Evolutionary conservation across 2,329 filamentous ascomycete species (phyloP), one percentile per base, ranked within the genome.

Genomic region (Penicillium sp.): DNA sequence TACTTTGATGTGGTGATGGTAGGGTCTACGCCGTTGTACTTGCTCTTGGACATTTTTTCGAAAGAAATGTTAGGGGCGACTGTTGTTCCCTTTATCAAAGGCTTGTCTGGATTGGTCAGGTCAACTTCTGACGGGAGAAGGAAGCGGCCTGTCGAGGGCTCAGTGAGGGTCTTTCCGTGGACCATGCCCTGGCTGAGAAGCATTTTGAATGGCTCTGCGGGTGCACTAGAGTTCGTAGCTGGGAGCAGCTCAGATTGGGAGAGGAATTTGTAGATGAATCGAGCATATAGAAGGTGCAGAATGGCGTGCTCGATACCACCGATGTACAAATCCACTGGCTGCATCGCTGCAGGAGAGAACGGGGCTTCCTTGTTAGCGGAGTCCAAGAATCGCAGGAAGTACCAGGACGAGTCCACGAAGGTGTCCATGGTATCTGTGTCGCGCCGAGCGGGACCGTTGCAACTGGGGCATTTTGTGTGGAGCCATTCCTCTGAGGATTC

Each of bases 341-440:
- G 81, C 16, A 78, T 76, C 7, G 62, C 50, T 4, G 68, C 75
- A n/a, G 84, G 74, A 0, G 84, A 85, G 60, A 95, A 86, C 0
- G 85, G 85, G 14, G 77, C 70, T 2, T 80, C 67, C 14, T 78
- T 62, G 62, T 94, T 92, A 17, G 85, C 78, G 1, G 88, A 78
- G 65, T 95, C 90, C 28, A 87, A 75, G 65, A 91, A 96, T 12
- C 90, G 84, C 75, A 92, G 85, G 67, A 87, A 96, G 73, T 96
- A 96, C 91, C 91, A 96, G 51, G 91, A 95, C 1, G 91, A 96
- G 74, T 96, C 91, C 58, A 96, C 91, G 74, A 96, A 96, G 0
- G 91, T 96, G 72, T 96, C 91, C 91, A 96, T 96, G 3, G 91
- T 96, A 70, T 96, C 91, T 0, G 91, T 96, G 61, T 96, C 91